Evolutionary conservation across 2,329 filamentous ascomycete species (phyloP).

Genomic region (Fusarium tricinctum): DNA sequence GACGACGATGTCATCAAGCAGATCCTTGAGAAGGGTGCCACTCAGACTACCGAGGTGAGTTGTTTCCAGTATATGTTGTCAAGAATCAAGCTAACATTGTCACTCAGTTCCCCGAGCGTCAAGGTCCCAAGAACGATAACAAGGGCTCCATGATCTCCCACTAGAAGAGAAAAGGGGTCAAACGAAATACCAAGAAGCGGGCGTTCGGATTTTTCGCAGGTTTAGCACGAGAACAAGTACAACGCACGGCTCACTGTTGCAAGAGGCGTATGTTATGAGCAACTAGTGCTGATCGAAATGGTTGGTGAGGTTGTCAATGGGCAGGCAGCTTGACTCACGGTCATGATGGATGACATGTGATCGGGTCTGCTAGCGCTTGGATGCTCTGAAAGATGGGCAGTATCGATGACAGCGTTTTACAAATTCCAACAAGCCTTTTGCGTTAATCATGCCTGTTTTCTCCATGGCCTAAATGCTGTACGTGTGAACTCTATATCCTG

Average conservation of each 20-base stretch:
- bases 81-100: constrained; percentile 12
- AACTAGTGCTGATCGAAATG: constrained; percentile 27
- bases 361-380: constrained; percentile 12
- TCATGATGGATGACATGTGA: constrained; percentile 15
- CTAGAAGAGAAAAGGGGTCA: constrained; percentile 50
- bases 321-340: constrained; percentile 10
- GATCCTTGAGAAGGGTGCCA: constrained; percentile 82
- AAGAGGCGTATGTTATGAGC: constrained; percentile 17
- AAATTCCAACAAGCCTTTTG: constrained; percentile 27
- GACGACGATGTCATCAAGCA: constrained; percentile 85
- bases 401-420: constrained; percentile 39
- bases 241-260: constrained; percentile 3
- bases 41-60: constrained; percentile 72
- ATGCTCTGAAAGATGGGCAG: constrained; percentile 42
- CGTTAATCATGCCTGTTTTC: constrained; percentile 4
- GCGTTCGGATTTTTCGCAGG: constrained; percentile 25
- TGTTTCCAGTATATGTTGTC: neutral
- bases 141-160: constrained; percentile 61
- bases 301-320: constrained; percentile 27
- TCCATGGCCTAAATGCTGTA: neutral
- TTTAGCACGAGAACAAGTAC: constrained; percentile 8
- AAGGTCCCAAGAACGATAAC: constrained; percentile 67
- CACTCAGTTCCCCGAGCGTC: constrained; percentile 65
- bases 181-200: constrained; percentile 18
- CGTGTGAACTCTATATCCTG: neutral